These are phyloP conservation scores for Westerdykella aurantiaca DNA, from an alignment of 2,329 filamentous ascomycete species.

Conservation along the genomic window DNA sequence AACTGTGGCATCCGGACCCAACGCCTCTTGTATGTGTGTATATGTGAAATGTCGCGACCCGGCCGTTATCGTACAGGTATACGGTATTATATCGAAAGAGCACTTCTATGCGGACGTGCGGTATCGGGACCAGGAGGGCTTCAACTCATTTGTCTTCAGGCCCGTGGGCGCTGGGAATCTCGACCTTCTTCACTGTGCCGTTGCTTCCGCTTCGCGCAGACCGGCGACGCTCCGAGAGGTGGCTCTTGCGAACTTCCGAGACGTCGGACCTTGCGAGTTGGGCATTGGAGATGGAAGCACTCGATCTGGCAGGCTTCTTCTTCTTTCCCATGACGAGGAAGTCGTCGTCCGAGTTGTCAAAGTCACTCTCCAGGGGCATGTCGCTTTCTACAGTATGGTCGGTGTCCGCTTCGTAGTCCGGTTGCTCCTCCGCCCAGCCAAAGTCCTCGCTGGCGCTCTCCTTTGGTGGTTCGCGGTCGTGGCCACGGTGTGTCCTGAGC, in stretches of 20 bases:
- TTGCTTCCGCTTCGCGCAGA: constrained; percentile 45
- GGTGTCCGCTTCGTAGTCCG: constrained; percentile 35
- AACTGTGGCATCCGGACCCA: too few relatives aligned
- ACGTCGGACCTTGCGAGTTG: constrained; percentile 29
- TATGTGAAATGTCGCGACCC: too few relatives aligned
- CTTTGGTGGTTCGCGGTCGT: background rate
- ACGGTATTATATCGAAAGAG: too few relatives aligned
- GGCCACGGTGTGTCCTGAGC: background rate
- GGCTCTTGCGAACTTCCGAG: constrained; percentile 18
- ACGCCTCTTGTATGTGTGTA: too few relatives aligned
- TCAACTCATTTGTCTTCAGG: too few relatives aligned
- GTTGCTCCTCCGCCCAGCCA: constrained; percentile 20
- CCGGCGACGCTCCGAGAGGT: constrained; percentile 32
- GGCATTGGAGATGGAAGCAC: constrained; percentile 33
- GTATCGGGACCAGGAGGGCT: too few relatives aligned
- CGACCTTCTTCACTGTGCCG: constrained; percentile 47
- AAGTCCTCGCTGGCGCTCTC: background rate
- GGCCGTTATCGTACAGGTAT: too few relatives aligned
- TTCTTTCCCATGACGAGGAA: constrained; percentile 36
- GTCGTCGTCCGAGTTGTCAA: constrained; percentile 39
- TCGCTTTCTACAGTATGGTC: constrained; percentile 38
- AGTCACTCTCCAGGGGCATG: constrained; percentile 26
- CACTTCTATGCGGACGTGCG: too few relatives aligned
- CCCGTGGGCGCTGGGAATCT: too few relatives aligned
- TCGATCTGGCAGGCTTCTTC: constrained; percentile 25